These are phyloP conservation scores for Juglanconis oblonga DNA, from an alignment of 2,329 filamentous ascomycete species.

Conservation along the genomic window DNA sequence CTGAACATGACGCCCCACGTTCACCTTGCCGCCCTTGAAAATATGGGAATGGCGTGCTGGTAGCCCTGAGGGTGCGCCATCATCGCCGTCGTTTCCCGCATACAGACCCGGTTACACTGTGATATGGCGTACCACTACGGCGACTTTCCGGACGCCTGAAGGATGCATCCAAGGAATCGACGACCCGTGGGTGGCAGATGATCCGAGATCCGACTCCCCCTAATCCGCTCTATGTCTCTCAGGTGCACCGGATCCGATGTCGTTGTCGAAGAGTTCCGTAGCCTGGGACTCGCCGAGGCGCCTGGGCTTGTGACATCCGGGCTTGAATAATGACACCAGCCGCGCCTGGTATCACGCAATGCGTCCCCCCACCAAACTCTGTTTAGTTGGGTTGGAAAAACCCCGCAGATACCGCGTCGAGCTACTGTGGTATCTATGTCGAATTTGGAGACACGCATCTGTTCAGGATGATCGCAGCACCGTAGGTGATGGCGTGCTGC, in stretches of 20 bases:
- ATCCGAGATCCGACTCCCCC: neutral
- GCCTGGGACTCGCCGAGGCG: neutral
- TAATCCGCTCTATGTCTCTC: neutral
- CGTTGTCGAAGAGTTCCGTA: neutral
- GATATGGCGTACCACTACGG: neutral
- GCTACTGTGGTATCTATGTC: neutral
- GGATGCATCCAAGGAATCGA: neutral
- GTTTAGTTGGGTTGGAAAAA: neutral
- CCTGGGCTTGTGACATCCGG: too few relatives aligned
- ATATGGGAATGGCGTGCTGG: slow-evolving; percentile 7
- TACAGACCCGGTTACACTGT: neutral
- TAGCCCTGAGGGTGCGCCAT: slow-evolving; percentile 1
- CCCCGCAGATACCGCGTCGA: slow-evolving; percentile 16
- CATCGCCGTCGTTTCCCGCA: neutral
- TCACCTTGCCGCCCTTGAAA: neutral
- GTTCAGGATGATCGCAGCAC: slow-evolving; percentile 9
- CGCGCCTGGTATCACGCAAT: slow-evolving; percentile 16
- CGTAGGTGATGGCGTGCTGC: slow-evolving; percentile 14
- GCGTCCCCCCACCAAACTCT: neutral
- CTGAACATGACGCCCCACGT: neutral
- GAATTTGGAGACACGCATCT: neutral
- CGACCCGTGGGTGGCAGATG: neutral
- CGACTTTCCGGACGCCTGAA: neutral
- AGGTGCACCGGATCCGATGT: neutral
- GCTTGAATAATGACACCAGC: slow-evolving; percentile 12